Conservation (phyloP, 805 yeast genomes). For the Yarrowia sp. region DNA sequence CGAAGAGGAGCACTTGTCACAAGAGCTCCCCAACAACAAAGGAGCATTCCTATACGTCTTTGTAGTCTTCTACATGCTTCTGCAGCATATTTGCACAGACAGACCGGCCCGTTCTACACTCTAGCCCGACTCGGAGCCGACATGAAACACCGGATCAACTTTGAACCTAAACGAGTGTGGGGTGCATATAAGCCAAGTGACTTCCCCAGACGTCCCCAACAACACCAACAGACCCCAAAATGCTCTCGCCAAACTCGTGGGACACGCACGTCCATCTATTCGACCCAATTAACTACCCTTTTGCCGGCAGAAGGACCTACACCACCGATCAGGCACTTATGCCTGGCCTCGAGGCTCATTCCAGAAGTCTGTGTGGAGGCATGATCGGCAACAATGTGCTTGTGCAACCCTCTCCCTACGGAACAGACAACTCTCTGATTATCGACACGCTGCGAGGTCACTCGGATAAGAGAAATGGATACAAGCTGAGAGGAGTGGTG, state of each 20-base stretch:
- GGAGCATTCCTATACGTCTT: no score
- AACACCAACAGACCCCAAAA: not conserved
- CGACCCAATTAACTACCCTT: constrained; percentile 15
- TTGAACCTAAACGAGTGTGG: not conserved
- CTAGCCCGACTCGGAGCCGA: constrained; percentile 9
- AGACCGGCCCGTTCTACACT: no score
- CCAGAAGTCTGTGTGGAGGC: constrained; percentile 9
- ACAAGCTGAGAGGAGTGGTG: constrained; percentile 15
- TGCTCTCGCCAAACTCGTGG: constrained; percentile 23
- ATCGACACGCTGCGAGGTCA: constrained; percentile 1
- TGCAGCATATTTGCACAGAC: no score
- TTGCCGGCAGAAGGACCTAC: not conserved
- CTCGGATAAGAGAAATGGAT: not conserved
- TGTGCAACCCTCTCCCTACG: constrained; percentile 20
- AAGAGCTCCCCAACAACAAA: not conserved
- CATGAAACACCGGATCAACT: not conserved
- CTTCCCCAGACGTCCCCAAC: not conserved
- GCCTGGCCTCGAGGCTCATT: not conserved
- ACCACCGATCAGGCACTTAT: constrained; percentile 14
- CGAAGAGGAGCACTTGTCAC: not conserved
- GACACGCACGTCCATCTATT: constrained; percentile 23
- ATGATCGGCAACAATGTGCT: constrained; percentile 4
- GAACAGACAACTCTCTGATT: constrained; percentile 21
- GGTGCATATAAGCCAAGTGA: constrained; percentile 12
- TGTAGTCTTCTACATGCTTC: no score